A percentile compares a stretch with the other conserved stretches of the same genome.
These are phyloP conservation scores for Neonectria magnoliae DNA, from an alignment of 2,329 filamentous ascomycete genomes.

Conservation along the genomic window DNA sequence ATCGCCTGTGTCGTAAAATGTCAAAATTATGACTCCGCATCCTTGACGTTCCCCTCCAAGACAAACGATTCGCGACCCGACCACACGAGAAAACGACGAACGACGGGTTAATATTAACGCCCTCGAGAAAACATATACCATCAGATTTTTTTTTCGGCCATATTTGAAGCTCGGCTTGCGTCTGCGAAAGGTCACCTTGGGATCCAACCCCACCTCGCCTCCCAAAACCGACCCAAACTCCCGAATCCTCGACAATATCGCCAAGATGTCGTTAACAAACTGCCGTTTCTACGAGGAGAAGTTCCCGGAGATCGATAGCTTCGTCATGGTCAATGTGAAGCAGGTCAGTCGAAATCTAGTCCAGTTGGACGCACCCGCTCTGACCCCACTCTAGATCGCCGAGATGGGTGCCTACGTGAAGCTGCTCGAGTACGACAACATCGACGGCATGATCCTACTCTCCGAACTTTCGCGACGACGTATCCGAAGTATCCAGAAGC, in stretches of 20 bases:
- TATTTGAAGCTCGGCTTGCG: slow-evolving; percentile 33
- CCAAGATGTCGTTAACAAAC: slow-evolving; percentile 93
- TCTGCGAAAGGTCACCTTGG: slow-evolving; percentile 39
- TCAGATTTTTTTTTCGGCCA: slow-evolving; percentile 24
- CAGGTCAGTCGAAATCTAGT: slow-evolving; percentile 68
- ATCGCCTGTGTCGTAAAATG: slow-evolving; percentile 50
- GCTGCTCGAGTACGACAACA: slow-evolving; percentile 99
- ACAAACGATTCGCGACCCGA: slow-evolving; percentile 39
- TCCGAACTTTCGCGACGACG: slow-evolving; percentile 97
- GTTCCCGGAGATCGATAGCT: slow-evolving; percentile 94
- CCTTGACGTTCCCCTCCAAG: slow-evolving; percentile 34
- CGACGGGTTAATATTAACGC: slow-evolving; percentile 17
- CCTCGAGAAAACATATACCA: slow-evolving; percentile 7
- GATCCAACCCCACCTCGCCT: slow-evolving; percentile 47
- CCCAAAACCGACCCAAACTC: slow-evolving; percentile 38
- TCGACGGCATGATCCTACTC: slow-evolving; percentile 99
- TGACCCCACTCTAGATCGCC: slow-evolving; percentile 74
- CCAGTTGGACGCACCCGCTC: slow-evolving; percentile 25
- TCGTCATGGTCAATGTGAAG: slow-evolving; percentile 99
- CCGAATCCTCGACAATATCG: slow-evolving; percentile 51
- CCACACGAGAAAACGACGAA: slow-evolving; percentile 30
- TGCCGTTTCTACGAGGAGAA: slow-evolving; percentile 98
- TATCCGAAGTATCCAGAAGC: slow-evolving; percentile 98
- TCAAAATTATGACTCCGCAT: slow-evolving; percentile 57
- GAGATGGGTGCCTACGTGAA: slow-evolving; percentile 99